Base-by-base conservation (phyloP, 169 alveolate genomes). In the Plasmodium ovale region DNA sequence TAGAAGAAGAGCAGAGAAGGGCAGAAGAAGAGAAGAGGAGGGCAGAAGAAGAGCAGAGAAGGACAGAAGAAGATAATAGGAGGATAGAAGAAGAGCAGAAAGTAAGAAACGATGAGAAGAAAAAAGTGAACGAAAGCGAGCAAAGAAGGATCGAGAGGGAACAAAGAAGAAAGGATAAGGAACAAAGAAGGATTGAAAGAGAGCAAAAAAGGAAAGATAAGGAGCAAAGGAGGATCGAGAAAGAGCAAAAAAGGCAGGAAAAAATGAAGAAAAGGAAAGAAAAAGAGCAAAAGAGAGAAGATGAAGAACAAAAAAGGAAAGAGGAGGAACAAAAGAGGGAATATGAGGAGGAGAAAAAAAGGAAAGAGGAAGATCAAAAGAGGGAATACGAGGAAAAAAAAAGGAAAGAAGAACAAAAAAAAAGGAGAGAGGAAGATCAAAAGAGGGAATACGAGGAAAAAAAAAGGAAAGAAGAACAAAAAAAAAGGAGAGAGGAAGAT, bases 241-340 rank as follows among this genome's bases (percentile, higher is more conserved):
- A 53, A 53, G 14, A 53, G 14, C 5, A 14, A 6, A 14, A 53
- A 19, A 19, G 14, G 27, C 5, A 6, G 64, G 7, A 14, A 19
- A 53, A 14, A 14, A 53, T n/a, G n/a, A 14, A 53, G 14, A 53
- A 19, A 53, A 19, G 14, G 27, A 53, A 53, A 23, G 0, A 53
- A 19, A 3, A 42, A 69, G 64, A 53, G 23, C 19, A 69, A 44
- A n/a, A 69, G 44, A 69, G 44, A 69, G 12, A 67, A 37, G n/a
- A 69, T 23, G 42, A 44, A 69, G 19, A 69, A 47, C 23, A 69
- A 23, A 21, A 69, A 44, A 47, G 23, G 23, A 23, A 21, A 25
- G 16, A 69, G 33, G 9, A 69, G 44, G 56, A 69, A 69, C 19
- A 69, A 42, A 14, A 53, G 44, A 29, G 42, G 44, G 1, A 56